Percentiles rank a stretch among this genome's conserved stretches.
These are phyloP conservation scores for Hemisphaericaspora subhashii DNA, from an alignment of 1,139 yeast species.

Conservation along the genomic window DNA sequence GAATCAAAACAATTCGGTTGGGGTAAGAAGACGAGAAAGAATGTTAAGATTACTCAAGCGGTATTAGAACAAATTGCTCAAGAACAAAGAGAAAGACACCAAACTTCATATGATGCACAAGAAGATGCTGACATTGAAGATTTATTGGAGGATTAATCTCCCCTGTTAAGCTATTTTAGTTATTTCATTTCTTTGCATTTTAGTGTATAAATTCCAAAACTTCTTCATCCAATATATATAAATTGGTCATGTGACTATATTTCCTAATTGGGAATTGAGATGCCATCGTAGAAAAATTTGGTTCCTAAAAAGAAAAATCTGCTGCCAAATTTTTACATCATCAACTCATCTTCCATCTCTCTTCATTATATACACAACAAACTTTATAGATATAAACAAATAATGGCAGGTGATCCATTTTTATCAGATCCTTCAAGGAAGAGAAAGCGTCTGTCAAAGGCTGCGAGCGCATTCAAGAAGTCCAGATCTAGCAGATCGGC, in stretches of 20 bases:
- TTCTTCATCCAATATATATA: too few species aligned
- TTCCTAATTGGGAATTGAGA: conserved; percentile 3
- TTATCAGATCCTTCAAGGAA: conserved; percentile 59
- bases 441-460: conserved; percentile 41
- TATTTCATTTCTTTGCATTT: background rate
- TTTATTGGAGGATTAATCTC: conserved; percentile 42
- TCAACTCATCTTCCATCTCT: background rate
- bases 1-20: conserved; percentile 65
- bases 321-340: background rate
- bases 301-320: conserved; percentile 1
- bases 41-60: conserved; percentile 54
- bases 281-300: conserved; percentile 7
- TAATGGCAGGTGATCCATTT: conserved; percentile 59
- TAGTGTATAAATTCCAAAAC: background rate
- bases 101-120: conserved; percentile 52
- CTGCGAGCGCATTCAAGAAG: conserved; percentile 19
- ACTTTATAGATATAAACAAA: background rate
- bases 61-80: conserved; percentile 47
- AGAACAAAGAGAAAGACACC: conserved; percentile 44
- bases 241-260: conserved; percentile 2
- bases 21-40: conserved; percentile 72
- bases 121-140: conserved; percentile 69
- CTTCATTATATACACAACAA: background rate
- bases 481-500: conserved; percentile 9
- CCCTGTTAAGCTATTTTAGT: background rate